These are phyloP conservation scores for Candida tibetensis DNA, from an alignment of 805 yeast species.

Conservation along the genomic window DNA sequence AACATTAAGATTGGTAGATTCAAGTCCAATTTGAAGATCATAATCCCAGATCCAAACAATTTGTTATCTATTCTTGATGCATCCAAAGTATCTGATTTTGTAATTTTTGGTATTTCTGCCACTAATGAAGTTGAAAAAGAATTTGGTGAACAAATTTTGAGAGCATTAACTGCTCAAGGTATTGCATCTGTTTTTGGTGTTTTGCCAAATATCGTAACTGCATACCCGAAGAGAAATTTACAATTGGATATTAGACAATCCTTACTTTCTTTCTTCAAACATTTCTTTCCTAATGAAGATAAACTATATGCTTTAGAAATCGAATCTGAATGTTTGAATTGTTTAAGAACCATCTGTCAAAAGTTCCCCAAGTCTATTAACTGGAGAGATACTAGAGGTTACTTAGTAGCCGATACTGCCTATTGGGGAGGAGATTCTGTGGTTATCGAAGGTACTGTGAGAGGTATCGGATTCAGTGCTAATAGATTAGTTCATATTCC, in stretches of 20 bases:
- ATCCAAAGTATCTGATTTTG: conserved; percentile 85
- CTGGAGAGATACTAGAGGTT: conserved; percentile 95
- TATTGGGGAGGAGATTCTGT: conserved; percentile 41
- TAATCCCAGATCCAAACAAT: conserved; percentile 66
- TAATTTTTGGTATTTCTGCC: conserved; percentile 87
- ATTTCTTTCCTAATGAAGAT: conserved; percentile 64
- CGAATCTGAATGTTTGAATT: conserved; percentile 66
- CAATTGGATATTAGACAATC: conserved; percentile 60
- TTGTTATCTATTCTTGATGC: conserved; percentile 76
- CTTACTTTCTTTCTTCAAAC: conserved; percentile 38
- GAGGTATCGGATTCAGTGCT: conserved; percentile 82
- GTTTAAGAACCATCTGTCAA: conserved; percentile 76
- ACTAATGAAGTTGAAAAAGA: conserved; percentile 72
- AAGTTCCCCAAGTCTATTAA: conserved; percentile 78
- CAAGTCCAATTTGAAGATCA: conserved; percentile 70
- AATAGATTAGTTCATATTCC: conserved; percentile 83
- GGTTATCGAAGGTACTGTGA: conserved; percentile 74
- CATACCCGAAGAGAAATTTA: conserved; percentile 70
- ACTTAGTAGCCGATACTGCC: conserved; percentile 70
- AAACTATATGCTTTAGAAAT: conserved; percentile 70
- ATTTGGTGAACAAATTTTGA: conserved; percentile 83
- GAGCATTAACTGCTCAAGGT: conserved; percentile 91
- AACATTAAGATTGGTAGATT: conserved; percentile 59
- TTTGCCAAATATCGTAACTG: conserved; percentile 65
- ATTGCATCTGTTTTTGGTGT: conserved; percentile 79